Conservation (phyloP, 2,329 filamentous ascomycete genomes). For the Fusarium sp. region DNA sequence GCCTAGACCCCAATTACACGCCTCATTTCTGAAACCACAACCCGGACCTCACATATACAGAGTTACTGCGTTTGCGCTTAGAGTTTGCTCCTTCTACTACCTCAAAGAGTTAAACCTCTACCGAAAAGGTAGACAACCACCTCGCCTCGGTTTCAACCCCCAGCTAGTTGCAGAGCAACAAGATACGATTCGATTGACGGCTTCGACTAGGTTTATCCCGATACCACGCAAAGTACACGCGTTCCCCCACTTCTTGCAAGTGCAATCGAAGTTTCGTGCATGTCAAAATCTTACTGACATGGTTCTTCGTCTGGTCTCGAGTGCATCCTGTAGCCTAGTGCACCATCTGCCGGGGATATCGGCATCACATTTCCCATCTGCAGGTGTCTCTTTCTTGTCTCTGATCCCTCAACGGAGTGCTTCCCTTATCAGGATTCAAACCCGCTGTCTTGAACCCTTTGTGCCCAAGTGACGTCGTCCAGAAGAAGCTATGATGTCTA, state of each 20-base stretch:
- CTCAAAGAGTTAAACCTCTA: conserved; percentile 4
- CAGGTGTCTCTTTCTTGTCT: conserved; percentile 34
- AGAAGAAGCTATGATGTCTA: conserved; percentile 8
- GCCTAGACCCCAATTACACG: conserved; percentile 25
- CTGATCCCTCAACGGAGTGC: conserved; percentile 37
- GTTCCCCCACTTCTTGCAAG: conserved; percentile 16
- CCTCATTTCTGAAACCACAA: conserved; percentile 35
- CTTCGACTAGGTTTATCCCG: conserved; percentile 9
- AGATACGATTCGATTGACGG: conserved; percentile 13
- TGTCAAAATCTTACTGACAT: conserved; percentile 31
- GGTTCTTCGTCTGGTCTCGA: conserved; percentile 39
- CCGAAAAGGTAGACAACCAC: conserved; percentile 23
- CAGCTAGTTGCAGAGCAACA: conserved; percentile 1
- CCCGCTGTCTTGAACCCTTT: conserved; percentile 30
- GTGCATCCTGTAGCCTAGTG: conserved; percentile 18
- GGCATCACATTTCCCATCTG: conserved; percentile 44
- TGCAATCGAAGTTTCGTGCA: conserved; percentile 24
- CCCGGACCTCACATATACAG: conserved; percentile 8
- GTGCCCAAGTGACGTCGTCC: conserved; percentile 37
- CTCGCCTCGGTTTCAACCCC: conserved; percentile 35
- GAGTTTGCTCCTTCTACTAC: conserved; percentile 27
- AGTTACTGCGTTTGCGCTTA: conserved; percentile 12
- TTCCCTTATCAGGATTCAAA: conserved; percentile 16
- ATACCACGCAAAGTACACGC: conserved; percentile 12
- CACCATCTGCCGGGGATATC: conserved; percentile 40